Evolutionary conservation across 345 rosid genomes (phyloP).

Genomic region (Corymbia maculata): DNA sequence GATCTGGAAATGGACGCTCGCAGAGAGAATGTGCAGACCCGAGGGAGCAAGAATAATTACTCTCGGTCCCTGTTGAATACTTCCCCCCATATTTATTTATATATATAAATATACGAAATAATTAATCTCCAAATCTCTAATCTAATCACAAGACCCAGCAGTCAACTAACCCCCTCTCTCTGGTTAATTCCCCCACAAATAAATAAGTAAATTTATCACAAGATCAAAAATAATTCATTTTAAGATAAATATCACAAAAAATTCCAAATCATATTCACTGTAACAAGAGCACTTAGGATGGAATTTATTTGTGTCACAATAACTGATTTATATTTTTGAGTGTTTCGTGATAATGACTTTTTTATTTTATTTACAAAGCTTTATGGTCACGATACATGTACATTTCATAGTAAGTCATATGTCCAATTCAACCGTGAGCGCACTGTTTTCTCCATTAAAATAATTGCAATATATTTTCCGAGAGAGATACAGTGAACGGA

Average conservation of each 20-base stretch:
- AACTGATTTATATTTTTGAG: neutral
- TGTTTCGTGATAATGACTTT: too few species aligned
- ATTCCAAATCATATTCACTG: too few species aligned
- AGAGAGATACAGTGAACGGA: conserved; percentile 2
- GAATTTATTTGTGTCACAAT: neutral
- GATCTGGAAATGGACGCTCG: neutral
- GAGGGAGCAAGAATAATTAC: neutral
- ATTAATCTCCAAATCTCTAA: neutral
- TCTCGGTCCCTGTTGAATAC: neutral
- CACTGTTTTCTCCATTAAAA: neutral
- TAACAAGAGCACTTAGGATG: too few species aligned
- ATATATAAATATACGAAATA: neutral
- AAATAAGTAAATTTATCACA: too few species aligned
- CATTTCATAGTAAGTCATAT: neutral
- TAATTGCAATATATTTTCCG: neutral
- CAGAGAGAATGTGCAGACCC: neutral
- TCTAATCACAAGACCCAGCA: neutral
- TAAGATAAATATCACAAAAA: neutral
- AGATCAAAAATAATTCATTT: too few species aligned
- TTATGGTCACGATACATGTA: neutral
- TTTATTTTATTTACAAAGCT: neutral
- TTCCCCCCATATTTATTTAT: neutral
- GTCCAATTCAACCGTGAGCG: neutral
- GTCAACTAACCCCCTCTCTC: neutral
- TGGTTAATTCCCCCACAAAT: neutral